Percentiles rank a stretch among this genome's conserved stretches.
phyloP scores from a whole-genome alignment of 1,284 basidiomycete species.

The Cryptococcus depauperatus region DNA sequence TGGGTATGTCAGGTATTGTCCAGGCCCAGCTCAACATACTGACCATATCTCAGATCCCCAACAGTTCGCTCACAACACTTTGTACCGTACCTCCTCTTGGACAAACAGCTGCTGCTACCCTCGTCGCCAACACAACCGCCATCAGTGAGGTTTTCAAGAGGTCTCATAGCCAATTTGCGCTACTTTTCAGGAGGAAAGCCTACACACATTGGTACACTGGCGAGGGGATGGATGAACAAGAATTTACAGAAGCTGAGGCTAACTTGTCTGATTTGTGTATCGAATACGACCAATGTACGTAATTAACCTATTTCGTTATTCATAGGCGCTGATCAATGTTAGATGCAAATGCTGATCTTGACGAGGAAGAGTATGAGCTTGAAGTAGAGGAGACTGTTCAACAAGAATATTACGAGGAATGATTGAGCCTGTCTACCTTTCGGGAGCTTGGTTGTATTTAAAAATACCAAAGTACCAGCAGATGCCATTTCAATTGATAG shows the following conservation, averaged over 20 bases:
- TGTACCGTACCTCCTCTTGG: constrained; percentile 77
- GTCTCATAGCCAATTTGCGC: constrained; percentile 62
- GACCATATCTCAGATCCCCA: constrained; percentile 32
- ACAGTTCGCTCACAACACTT: constrained; percentile 48
- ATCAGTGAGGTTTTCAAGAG: constrained; percentile 87
- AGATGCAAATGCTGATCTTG: constrained; percentile 29
- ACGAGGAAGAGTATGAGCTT: constrained; percentile 26
- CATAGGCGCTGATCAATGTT: background rate
- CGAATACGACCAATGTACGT: constrained; percentile 41
- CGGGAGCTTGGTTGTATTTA: too few species aligned
- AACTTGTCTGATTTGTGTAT: constrained; percentile 41
- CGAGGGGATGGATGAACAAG: constrained; percentile 87
- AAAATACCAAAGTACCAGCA: too few species aligned
- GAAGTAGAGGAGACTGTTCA: constrained; percentile 6
- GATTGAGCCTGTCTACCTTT: background rate
- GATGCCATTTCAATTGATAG: too few species aligned
- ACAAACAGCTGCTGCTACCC: constrained; percentile 65
- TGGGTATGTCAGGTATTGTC: too few species aligned
- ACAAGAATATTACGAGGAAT: constrained; percentile 12
- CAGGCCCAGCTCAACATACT: background rate
- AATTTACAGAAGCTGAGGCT: constrained; percentile 64
- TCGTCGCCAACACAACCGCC: constrained; percentile 74
- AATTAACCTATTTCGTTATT: too few species aligned
- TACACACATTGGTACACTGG: constrained; percentile 75
- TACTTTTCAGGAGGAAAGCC: constrained; percentile 62